Conservation (phyloP, 331 rosid species). For the Rosa hybrid region DNA sequence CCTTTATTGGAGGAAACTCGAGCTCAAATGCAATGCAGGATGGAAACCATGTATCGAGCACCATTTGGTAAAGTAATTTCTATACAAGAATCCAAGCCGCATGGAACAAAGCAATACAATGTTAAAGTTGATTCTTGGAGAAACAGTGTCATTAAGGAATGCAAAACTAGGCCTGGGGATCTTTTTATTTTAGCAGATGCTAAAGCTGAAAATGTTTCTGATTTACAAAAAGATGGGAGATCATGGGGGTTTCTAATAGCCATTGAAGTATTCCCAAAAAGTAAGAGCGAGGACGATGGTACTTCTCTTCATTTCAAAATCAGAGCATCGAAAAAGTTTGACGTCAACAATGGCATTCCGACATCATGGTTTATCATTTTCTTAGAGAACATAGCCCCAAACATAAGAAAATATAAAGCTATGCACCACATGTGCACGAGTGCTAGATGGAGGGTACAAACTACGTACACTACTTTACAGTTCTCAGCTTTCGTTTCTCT, state of each 20-base stretch:
- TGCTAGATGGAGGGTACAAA: conserved; percentile 62
- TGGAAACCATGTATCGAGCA: not conserved
- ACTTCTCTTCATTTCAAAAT: conserved; percentile 36
- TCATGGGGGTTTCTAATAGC: conserved; percentile 45
- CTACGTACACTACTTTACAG: not conserved
- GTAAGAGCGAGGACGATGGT: conserved; percentile 15
- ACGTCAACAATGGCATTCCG: conserved; percentile 6
- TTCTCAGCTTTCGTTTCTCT: not conserved
- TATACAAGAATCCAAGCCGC: not conserved
- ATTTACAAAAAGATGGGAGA: conserved; percentile 44
- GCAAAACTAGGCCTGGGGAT: conserved; percentile 60
- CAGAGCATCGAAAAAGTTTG: conserved; percentile 29
- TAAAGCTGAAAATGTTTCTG: conserved; percentile 44
- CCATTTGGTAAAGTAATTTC: not conserved
- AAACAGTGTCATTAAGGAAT: not conserved
- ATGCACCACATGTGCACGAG: conserved; percentile 54
- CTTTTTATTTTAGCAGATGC: conserved; percentile 51
- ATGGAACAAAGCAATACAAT: not conserved
- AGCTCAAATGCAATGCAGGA: not conserved
- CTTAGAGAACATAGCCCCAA: conserved; percentile 43
- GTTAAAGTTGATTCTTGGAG: not conserved
- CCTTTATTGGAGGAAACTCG: conserved; percentile 20
- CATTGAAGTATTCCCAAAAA: conserved; percentile 19
- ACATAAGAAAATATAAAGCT: conserved; percentile 51
- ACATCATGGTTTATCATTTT: conserved; percentile 40